A percentile compares a stretch with the other conserved stretches of the same genome.
Evolutionary conservation across 805 yeast species (phyloP).

Genomic region (Millerozyma acaciae): DNA sequence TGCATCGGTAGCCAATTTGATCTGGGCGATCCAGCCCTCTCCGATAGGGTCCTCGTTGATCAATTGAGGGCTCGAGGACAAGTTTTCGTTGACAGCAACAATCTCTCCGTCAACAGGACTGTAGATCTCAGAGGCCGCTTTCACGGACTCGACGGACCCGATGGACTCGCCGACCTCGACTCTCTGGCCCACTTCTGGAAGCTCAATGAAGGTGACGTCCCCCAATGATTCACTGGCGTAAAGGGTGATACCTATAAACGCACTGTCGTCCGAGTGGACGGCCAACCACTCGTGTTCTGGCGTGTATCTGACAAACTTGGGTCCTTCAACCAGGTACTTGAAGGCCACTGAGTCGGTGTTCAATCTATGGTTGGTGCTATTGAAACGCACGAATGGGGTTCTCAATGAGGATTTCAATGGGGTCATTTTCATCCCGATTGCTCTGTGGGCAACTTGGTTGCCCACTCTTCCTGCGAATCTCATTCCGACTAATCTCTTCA

Average conservation of each 20-base stretch:
- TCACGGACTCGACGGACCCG: constrained; percentile 93
- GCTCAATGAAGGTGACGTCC: constrained; percentile 90
- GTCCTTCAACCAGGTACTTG: constrained; percentile 40
- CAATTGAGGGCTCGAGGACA: constrained; percentile 70
- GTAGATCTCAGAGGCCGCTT: constrained; percentile 90
- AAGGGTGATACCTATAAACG: constrained; percentile 86
- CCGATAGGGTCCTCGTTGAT: constrained; percentile 91
- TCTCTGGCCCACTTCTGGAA: constrained; percentile 67
- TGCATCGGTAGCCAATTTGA: constrained; percentile 48
- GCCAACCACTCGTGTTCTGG: constrained; percentile 95
- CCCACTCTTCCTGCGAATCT: constrained; percentile 1
- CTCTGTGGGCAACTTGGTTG: constrained; percentile 1
- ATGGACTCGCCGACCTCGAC: constrained; percentile 73
- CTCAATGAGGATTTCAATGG: neutral
- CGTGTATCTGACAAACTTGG: constrained; percentile 62
- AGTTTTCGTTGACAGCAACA: constrained; percentile 60
- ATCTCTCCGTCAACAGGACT: constrained; percentile 81
- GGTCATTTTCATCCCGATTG: constrained; percentile 1
- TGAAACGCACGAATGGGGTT: constrained; percentile 14
- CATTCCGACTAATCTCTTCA: neutral
- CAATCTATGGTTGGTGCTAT: constrained; percentile 31
- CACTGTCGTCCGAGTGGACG: constrained; percentile 72
- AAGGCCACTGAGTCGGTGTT: constrained; percentile 35
- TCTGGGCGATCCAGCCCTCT: constrained; percentile 86
- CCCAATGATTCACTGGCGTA: constrained; percentile 97